These are phyloP conservation scores for Rubia yunnanensis DNA, from an alignment of 257 asterid genomes.

Conservation along the genomic window DNA sequence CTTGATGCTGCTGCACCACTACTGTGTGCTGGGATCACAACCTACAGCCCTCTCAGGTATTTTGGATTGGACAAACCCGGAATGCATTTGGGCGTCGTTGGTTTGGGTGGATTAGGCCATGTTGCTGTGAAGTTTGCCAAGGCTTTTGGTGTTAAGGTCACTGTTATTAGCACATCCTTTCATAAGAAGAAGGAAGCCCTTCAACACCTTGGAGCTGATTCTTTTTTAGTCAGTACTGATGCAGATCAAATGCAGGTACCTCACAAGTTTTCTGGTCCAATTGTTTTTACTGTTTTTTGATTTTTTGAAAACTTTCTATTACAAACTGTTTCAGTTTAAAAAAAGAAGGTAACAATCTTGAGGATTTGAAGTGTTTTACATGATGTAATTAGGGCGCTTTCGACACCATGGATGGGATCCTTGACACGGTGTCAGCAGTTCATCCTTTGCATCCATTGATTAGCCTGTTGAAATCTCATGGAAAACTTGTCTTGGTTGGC, in stretches of 20 bases:
- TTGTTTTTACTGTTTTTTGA: no score
- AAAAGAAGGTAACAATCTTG: no score
- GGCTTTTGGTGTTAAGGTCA: constrained; percentile 47
- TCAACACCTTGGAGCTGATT: constrained; percentile 39
- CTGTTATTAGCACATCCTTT: constrained; percentile 37
- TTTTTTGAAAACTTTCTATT: no score
- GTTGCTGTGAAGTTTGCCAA: constrained; percentile 54
- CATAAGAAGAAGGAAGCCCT: constrained; percentile 42
- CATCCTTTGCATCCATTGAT: constrained; percentile 25
- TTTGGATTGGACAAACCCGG: constrained; percentile 53
- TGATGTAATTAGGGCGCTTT: constrained; percentile 9
- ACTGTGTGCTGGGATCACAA: constrained; percentile 53
- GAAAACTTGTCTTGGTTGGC: constrained; percentile 27
- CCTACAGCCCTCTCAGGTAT: constrained; percentile 42
- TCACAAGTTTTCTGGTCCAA: not conserved
- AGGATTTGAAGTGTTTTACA: not conserved
- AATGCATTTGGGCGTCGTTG: constrained; percentile 35
- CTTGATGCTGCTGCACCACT: constrained; percentile 54
- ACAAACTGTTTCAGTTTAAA: no score
- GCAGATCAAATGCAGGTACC: constrained; percentile 39
- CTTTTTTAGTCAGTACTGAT: constrained; percentile 37
- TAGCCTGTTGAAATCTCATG: constrained; percentile 18
- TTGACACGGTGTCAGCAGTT: constrained; percentile 25
- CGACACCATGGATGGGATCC: constrained; percentile 17
- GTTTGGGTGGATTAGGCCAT: constrained; percentile 62